Base-by-base conservation (phyloP, 192 early-diverging fungal genomes). In the Chytriomyces sp. region DNA sequence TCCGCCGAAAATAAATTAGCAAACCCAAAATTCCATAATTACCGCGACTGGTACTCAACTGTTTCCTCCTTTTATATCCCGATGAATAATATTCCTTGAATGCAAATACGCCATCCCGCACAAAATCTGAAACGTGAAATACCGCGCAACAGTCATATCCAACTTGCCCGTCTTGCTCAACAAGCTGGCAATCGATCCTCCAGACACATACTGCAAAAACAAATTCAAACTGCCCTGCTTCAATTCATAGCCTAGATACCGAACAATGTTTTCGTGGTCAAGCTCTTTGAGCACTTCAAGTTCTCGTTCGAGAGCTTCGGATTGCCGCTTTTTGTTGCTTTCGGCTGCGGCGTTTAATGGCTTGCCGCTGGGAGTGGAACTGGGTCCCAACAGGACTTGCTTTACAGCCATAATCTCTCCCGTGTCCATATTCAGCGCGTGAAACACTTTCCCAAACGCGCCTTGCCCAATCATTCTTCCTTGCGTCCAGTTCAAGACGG, bases 391-490 rank as follows among this genome's bases (percentile, higher is more conserved):
- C 7, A 81, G 91, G 0, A 99, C 98, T 82, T 98, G 95, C 83
- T 99, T 99, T 45, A 98, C 94, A 0, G 98, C 98, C 95, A 99
- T 97, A 28, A 98, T 82, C 45, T 91, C 95, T 9, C 96, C 96
- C 3, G 89, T 94, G 62, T 92, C 88, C 23, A 94, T 82, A 84
- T 98, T 95, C 79, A 97, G 88, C 5, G 91, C 98, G 62, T 93
- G 87, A 73, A 94, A 99, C 13, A 99, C 98, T 69, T 90, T 92
- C 23, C 95, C 97, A 87, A 98, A 99, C 13, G 94, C 94, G n/a
- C 97, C 97, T 76, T 93, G 88, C 3, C 96, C 97, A 81, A 99
- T 99, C 18, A 94, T 86, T 43, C 88, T 86, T 18, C 97, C 97
- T 77, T 92, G 91, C 69, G 93, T 93, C 94, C 95, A 98, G 61